Conservation (phyloP, 306 rosid genomes). For the Castanospermum australe region DNA sequence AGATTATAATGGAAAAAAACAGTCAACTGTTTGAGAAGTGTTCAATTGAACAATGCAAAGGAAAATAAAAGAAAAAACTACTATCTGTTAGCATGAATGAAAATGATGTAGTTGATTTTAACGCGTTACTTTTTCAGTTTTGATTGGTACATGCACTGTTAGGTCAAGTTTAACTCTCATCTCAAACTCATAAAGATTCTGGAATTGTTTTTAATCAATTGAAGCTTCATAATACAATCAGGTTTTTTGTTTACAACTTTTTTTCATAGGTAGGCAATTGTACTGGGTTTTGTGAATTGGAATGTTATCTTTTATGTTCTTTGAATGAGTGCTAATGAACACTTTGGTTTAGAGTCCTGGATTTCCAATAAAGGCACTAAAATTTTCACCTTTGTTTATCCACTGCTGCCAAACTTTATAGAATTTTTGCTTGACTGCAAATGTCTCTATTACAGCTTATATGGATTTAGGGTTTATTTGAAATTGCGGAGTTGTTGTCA, state of each 20-base stretch:
- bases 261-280: neutral
- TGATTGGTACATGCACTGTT: neutral
- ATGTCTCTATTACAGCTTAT: constrained; percentile 13
- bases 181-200: neutral
- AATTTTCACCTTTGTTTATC: constrained; percentile 2
- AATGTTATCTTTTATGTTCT: neutral
- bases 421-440: neutral
- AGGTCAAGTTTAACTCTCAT: neutral
- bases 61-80: neutral
- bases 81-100: neutral
- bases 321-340: constrained; percentile 2
- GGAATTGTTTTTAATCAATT: neutral
- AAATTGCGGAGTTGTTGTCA: neutral
- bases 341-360: constrained; percentile 1
- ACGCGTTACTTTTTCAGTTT: neutral
- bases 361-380: neutral
- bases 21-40: constrained; percentile 5
- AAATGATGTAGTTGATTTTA: neutral
- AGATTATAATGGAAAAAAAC: neutral
- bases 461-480: neutral
- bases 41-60: neutral
- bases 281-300: neutral
- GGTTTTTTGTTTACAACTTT: neutral
- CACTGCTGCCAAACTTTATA: neutral
- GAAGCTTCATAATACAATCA: neutral